Evolutionary conservation across 192 early-diverging fungal species (phyloP).

Genomic region (Gigaspora rosea): DNA sequence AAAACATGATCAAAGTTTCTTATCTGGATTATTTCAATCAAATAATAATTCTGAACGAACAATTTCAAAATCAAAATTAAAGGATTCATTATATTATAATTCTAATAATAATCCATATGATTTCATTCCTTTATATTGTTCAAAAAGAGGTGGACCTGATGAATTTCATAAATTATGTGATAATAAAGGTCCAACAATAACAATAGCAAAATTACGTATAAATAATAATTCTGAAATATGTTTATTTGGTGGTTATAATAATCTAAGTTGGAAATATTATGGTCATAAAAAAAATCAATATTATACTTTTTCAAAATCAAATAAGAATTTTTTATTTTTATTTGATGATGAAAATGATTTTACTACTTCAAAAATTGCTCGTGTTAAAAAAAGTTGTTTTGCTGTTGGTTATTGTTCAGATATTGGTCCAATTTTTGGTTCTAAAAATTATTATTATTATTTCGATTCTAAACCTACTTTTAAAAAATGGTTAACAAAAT

Average conservation of each 20-base stretch:
- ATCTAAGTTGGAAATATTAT: not conserved
- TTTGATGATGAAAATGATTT: not conserved
- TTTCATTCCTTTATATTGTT: not conserved
- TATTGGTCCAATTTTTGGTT: slow-evolving; percentile 13
- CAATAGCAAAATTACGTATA: not conserved
- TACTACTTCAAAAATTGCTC: not conserved
- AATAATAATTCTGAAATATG: not conserved
- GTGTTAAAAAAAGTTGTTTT: not conserved
- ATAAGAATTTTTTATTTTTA: not conserved
- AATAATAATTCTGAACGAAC: too few species aligned
- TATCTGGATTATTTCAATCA: too few species aligned
- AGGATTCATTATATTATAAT: not conserved
- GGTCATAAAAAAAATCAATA: not conserved
- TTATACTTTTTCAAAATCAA: not conserved
- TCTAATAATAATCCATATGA: not conserved
- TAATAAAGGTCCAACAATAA: not conserved
- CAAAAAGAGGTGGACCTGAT: not conserved
- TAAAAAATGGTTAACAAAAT: too few species aligned
- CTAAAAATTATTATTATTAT: too few species aligned
- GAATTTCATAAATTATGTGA: slow-evolving; percentile 15
- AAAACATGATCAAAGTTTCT: too few species aligned
- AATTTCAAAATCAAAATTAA: too few species aligned
- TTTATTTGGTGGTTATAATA: slow-evolving; percentile 8
- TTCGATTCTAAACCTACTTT: too few species aligned
- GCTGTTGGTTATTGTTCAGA: not conserved